Base-by-base conservation (phyloP, 2,329 filamentous ascomycete species). In the Botrytis elliptica region DNA sequence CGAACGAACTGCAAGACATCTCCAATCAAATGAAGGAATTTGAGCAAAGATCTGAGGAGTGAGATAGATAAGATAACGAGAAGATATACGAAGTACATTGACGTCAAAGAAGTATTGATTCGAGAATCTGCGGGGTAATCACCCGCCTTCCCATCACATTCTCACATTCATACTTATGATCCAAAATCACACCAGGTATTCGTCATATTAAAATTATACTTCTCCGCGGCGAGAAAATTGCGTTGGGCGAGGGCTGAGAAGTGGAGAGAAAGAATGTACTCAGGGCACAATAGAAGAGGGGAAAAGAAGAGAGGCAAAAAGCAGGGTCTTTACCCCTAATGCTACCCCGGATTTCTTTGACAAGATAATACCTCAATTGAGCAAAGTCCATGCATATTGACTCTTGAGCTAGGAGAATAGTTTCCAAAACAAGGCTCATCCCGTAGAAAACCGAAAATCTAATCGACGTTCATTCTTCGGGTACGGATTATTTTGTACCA, bases 291-390 rank as follows among this genome's bases (percentile, higher is more conserved):
- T 18, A 57, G 52, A 38, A 63, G 38, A 63, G 38, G 60, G 60
- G 60, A 62, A 62, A 40, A n/a, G 44, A 49, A 52, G 7, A 64
- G 18, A 44, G 62, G 38, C 25, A 22, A 55, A 57, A 68, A 68
- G 40, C 33, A 68, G 65, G 65, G 65, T 55, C 36, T 57, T 67
- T 29, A 18, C 49, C 36, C 49, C 49, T 68, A 57, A 68, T 57
- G 65, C 70, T 77, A 78, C 77, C 77, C 77, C 77, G 75, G 77
- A 78, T 78, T 77, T 78, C 74, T 77, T 70, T 78, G 77, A 78
- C 77, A 78, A 66, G 69, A 74, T 59, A 73, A 78, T 75, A 77
- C 75, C 76, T 78, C 71, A 71, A 73, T 75, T 55, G 71, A 70
- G 71, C 57, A 73, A 68, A 42, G 36, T 55, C 60, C 67, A 52